A percentile compares a stretch with the other conserved stretches of the same genome.
Conservation (phyloP, 1,139 yeast species). For the Zygosaccharomyces sapae region DNA sequence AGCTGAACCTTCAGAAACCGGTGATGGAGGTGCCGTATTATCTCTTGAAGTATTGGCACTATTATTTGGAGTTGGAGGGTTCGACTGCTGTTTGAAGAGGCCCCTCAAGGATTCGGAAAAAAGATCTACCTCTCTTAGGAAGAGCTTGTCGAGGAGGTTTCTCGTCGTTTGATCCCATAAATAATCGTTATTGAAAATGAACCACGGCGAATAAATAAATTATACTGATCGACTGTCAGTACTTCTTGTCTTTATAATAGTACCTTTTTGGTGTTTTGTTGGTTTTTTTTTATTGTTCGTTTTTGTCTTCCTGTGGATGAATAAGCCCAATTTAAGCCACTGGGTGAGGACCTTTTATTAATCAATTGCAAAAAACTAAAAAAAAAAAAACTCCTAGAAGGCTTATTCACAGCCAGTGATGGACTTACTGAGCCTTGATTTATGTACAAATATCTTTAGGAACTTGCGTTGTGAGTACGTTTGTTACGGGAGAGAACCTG, state of each 20-base stretch:
- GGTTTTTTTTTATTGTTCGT: background rate
- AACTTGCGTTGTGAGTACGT: background rate
- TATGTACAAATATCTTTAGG: background rate
- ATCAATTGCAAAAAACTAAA: background rate
- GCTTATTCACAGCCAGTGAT: background rate
- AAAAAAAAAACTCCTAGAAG: background rate
- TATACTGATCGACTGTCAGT: too few relatives aligned
- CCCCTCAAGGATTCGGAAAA: conserved; percentile 34
- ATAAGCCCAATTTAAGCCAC: background rate
- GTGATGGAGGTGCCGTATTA: conserved; percentile 8
- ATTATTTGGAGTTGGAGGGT: conserved; percentile 7
- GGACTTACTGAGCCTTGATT: background rate
- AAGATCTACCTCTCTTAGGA: conserved; percentile 24
- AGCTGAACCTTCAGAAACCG: conserved; percentile 8
- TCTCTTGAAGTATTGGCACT: conserved; percentile 5
- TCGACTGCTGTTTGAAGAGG: conserved; percentile 20
- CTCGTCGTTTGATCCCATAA: conserved; percentile 13
- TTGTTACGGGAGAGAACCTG: background rate
- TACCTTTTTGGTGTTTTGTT: background rate
- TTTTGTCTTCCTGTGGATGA: background rate
- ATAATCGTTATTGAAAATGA: background rate
- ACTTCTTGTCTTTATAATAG: too few relatives aligned
- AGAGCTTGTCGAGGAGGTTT: conserved; percentile 14
- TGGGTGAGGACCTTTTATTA: background rate
- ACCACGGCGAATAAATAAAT: background rate